Conservation (phyloP, 2,329 filamentous ascomycete species). For the Helotiales sp. region DNA sequence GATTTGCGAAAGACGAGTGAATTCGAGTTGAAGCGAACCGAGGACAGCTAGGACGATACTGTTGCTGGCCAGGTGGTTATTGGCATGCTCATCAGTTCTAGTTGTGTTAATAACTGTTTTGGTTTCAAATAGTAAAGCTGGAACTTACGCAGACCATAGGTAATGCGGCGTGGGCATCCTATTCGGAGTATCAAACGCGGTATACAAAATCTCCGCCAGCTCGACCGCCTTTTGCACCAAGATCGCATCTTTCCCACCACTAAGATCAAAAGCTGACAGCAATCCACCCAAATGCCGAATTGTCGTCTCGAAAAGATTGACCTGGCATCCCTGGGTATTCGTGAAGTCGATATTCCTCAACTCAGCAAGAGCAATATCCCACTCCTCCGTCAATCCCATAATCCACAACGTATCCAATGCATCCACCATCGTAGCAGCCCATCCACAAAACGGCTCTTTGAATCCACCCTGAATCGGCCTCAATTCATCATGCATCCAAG, state of each 20-base stretch:
- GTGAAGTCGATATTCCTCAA: slow-evolving; percentile 58
- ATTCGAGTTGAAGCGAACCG: slow-evolving; percentile 60
- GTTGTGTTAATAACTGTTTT: not conserved
- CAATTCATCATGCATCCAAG: slow-evolving; percentile 88
- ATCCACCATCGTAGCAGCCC: slow-evolving; percentile 89
- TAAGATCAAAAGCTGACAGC: slow-evolving; percentile 39
- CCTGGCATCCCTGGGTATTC: slow-evolving; percentile 26
- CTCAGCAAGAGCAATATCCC: slow-evolving; percentile 71
- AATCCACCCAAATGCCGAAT: slow-evolving; percentile 41
- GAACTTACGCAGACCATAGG: slow-evolving; percentile 28
- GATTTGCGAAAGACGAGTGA: slow-evolving; percentile 63
- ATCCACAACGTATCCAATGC: slow-evolving; percentile 83
- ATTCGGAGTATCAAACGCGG: slow-evolving; percentile 53
- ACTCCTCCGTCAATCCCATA: slow-evolving; percentile 75
- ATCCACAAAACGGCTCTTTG: slow-evolving; percentile 84
- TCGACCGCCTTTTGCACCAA: slow-evolving; percentile 35
- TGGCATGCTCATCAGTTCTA: slow-evolving; percentile 40
- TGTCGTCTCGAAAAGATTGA: slow-evolving; percentile 42
- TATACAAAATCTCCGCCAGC: slow-evolving; percentile 35
- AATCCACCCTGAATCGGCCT: slow-evolving; percentile 65
- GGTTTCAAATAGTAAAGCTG: not conserved
- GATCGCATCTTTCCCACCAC: slow-evolving; percentile 28
- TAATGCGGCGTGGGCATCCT: slow-evolving; percentile 43
- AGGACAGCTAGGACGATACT: slow-evolving; percentile 57
- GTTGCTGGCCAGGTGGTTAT: slow-evolving; percentile 56